Base-by-base conservation (phyloP, 2,329 filamentous ascomycete species). In the Penicillium italicum region DNA sequence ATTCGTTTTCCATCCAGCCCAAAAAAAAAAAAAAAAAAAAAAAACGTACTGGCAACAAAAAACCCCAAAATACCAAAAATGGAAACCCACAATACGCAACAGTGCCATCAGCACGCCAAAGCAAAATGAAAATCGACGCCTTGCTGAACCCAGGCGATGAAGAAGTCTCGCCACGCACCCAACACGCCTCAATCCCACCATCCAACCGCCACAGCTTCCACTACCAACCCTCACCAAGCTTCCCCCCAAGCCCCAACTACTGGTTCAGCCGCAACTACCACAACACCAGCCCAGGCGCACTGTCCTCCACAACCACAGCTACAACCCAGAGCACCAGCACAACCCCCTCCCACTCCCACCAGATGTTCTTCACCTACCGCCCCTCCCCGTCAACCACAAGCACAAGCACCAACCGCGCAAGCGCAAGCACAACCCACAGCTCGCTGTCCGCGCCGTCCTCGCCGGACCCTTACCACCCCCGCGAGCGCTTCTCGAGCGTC, bases 401-500 rank as follows among this genome's bases (percentile, higher is more conserved):
- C 43, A 20, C 10, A 12, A 28, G n/a, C 37, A 18, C n/a, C n/a
- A 36, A 41, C 11, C 53, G 37, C 9, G 49, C 43, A 11, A 56
- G 59, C 46, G 22, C 34, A 22, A 58, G 53, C 53, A 58, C 50
- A n/a, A 57, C 56, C 30, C 48, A 44, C 20, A 50, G 38, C 38
- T 42, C 45, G 31, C 22, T 38, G 3, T 55, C 53, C 10, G 26
- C 40, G 6, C 53, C 53, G 24, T 74, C 72, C 9, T 72, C 69
- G 6, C 73, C 74, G 45, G 68, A 66, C 31, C 66, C 68, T 2
- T 75, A 75, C 62, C 62, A 62, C 28, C 61, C 66, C 20, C 70
- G 73, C 45, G 72, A 76, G 51, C 72, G 74, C 38, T 75, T 72
- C 60, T 69, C 72, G 52, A 75, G 73, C 26, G 74, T 75, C 45